These are phyloP conservation scores for Phytopythium sindhum DNA, from an alignment of 352 stramenopile genomes.

Conservation along the genomic window DNA sequence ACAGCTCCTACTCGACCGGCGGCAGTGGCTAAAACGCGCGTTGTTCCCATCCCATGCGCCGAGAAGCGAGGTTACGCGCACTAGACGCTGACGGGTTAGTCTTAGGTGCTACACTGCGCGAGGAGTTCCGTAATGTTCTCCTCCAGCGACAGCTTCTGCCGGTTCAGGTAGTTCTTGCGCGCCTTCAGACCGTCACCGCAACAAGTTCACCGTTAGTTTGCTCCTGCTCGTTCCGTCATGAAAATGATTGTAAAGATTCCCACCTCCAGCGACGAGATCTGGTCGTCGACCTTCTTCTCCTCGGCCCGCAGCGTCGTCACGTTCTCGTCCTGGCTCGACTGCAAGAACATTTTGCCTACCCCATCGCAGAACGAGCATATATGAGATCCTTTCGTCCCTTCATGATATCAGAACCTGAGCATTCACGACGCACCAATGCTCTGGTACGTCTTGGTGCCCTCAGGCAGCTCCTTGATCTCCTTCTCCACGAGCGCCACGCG, in stretches of 20 bases:
- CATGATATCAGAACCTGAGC: not conserved
- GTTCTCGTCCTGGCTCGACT: conserved; percentile 56
- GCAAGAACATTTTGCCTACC: conserved; percentile 77
- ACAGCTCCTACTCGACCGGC: not conserved
- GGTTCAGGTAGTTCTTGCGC: conserved; percentile 77
- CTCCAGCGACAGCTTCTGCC: conserved; percentile 75
- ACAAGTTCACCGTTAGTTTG: not conserved
- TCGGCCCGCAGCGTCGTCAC: conserved; percentile 50
- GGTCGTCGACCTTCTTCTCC: conserved; percentile 53
- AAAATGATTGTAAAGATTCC: not conserved
- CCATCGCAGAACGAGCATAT: not conserved
- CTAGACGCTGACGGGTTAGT: not conserved
- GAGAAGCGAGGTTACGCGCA: not conserved
- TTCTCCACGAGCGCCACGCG: conserved; percentile 64
- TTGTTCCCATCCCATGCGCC: not conserved
- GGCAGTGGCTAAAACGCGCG: not conserved
- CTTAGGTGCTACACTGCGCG: conserved; percentile 52
- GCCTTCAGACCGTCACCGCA: conserved; percentile 21
- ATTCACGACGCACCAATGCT: conserved; percentile 40
- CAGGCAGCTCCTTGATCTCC: conserved; percentile 63
- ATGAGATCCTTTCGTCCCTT: not conserved
- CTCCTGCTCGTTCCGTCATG: not conserved
- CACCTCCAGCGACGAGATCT: conserved; percentile 71
- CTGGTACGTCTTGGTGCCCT: conserved; percentile 61
- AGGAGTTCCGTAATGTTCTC: conserved; percentile 84